These are phyloP conservation scores for Parascedosporium putredinis DNA, from an alignment of 2,329 filamentous ascomycete species.

Conservation along the genomic window DNA sequence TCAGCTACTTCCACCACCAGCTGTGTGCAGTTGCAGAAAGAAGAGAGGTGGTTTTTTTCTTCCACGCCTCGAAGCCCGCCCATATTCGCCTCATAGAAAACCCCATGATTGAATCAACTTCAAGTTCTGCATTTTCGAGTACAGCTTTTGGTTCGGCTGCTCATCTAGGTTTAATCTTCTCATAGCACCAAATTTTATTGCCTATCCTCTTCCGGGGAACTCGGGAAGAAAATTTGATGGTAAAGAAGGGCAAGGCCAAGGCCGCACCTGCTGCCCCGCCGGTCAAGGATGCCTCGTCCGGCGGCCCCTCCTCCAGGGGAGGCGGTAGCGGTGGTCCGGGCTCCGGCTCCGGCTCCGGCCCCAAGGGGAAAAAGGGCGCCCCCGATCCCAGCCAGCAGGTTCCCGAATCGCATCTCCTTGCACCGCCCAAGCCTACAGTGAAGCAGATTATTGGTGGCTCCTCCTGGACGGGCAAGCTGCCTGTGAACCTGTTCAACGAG, in stretches of 20 bases:
- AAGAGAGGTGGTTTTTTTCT: too few species aligned
- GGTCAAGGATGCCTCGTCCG: slow-evolving; percentile 14
- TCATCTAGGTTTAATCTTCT: too few species aligned
- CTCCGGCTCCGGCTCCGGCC: slow-evolving; percentile 39
- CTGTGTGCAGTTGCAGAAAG: too few species aligned
- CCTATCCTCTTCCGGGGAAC: background rate
- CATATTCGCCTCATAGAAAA: too few species aligned
- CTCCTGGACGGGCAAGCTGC: slow-evolving; percentile 95
- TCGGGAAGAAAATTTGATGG: slow-evolving; percentile 23
- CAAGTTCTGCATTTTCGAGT: too few species aligned
- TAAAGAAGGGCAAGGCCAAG: slow-evolving; percentile 44
- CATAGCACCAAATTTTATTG: too few species aligned
- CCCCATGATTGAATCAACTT: too few species aligned
- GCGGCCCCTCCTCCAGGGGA: slow-evolving; percentile 33
- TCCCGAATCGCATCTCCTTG: slow-evolving; percentile 20
- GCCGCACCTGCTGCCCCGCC: slow-evolving; percentile 27
- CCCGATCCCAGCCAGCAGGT: slow-evolving; percentile 18
- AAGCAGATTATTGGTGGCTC: slow-evolving; percentile 85
- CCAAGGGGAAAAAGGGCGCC: slow-evolving; percentile 31
- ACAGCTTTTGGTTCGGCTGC: too few species aligned
- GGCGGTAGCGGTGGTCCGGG: too few species aligned
- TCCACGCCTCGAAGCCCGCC: too few species aligned
- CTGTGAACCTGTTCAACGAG: slow-evolving; percentile 85
- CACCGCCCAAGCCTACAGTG: slow-evolving; percentile 49
- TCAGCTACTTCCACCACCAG: too few species aligned